These are phyloP conservation scores for Solanum arcanum DNA, from an alignment of 257 asterid species.

Conservation along the genomic window DNA sequence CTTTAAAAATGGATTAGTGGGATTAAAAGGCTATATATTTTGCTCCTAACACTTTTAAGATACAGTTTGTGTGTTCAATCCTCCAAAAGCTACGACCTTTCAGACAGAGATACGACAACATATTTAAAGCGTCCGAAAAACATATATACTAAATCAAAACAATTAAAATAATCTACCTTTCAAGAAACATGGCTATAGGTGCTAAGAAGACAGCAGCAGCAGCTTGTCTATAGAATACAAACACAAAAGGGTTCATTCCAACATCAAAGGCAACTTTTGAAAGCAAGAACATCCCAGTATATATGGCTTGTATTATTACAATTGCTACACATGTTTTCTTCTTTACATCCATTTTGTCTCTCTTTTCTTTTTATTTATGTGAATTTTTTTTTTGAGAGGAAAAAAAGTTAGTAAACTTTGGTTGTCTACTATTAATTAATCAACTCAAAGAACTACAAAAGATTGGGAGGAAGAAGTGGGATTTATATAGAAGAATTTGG, in stretches of 20 bases:
- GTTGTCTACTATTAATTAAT: not conserved
- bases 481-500: not conserved
- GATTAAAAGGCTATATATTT: not conserved
- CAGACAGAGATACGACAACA: not conserved
- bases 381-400: not conserved
- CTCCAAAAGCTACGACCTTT: not conserved
- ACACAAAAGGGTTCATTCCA: constrained; percentile 74
- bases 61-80: not conserved
- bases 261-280: constrained; percentile 73
- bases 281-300: constrained; percentile 72
- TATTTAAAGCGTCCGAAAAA: not conserved
- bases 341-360: constrained; percentile 17
- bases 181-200: constrained; percentile 49
- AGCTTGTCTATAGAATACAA: constrained; percentile 83
- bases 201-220: constrained; percentile 60
- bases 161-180: constrained; percentile 27
- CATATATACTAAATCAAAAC: not conserved
- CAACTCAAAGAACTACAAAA: not conserved
- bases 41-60: not conserved
- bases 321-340: constrained; percentile 30
- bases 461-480: not conserved
- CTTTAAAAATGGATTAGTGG: too few species aligned
- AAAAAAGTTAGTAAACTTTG: not conserved
- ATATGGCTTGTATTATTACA: constrained; percentile 32
- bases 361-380: not conserved